These are phyloP conservation scores for Emergomyces pasteurianus DNA, from an alignment of 2,329 filamentous ascomycete species.

Conservation along the genomic window DNA sequence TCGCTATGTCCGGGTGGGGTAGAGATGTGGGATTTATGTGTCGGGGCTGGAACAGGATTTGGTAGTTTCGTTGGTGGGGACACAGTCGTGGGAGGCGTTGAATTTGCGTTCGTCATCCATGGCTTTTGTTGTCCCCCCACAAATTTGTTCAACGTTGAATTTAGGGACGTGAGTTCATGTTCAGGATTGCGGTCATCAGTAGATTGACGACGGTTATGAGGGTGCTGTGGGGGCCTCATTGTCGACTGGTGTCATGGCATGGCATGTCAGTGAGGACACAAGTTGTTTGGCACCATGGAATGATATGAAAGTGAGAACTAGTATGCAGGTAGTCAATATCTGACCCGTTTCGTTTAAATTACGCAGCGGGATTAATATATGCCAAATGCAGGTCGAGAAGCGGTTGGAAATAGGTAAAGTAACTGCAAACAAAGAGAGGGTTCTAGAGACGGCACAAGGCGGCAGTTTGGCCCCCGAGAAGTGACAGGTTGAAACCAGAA, in stretches of 20 bases:
- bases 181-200: background rate
- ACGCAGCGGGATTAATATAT: background rate
- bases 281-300: background rate
- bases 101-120: slow-evolving; percentile 24
- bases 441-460: background rate
- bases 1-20: background rate
- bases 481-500: background rate
- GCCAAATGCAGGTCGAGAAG: background rate
- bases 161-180: slow-evolving; percentile 16
- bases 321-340: too few relatives aligned
- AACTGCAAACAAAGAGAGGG: background rate
- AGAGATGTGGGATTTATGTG: background rate
- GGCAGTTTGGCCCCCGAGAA: background rate
- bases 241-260: background rate
- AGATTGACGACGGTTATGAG: background rate
- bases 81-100: background rate
- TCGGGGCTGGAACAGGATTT: slow-evolving; percentile 13
- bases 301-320: background rate
- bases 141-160: slow-evolving; percentile 30
- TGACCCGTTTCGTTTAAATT: too few relatives aligned
- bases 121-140: slow-evolving; percentile 26
- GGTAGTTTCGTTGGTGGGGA: slow-evolving; percentile 7
- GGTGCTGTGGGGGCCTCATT: background rate
- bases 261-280: background rate
- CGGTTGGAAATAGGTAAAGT: background rate